Evolutionary conservation across 305 asterid species (phyloP).

Genomic region (Solanum hybrid): DNA sequence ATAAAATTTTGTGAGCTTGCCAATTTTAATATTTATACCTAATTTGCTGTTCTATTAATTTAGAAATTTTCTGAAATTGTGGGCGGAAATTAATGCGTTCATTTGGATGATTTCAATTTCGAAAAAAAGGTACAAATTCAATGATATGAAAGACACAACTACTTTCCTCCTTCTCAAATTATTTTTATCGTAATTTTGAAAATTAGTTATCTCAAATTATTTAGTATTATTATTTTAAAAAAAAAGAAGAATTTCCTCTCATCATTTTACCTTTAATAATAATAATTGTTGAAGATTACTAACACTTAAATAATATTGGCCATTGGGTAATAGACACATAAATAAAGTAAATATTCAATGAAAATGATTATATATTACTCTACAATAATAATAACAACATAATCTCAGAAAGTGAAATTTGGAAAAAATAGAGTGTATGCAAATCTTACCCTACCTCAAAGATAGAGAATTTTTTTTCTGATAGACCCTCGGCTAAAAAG

Average conservation of each 20-base stretch:
- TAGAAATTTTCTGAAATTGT: neutral
- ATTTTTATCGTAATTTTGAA: neutral
- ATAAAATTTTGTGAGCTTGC: neutral
- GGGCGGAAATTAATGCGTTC: constrained; percentile 7
- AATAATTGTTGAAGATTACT: neutral
- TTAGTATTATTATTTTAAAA: neutral
- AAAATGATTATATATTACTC: neutral
- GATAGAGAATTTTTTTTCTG: neutral
- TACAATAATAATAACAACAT: neutral
- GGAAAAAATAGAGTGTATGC: neutral
- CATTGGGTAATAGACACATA: neutral
- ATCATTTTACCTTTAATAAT: neutral
- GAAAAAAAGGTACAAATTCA: neutral
- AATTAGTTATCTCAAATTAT: neutral
- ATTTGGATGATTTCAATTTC: neutral
- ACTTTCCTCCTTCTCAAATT: neutral
- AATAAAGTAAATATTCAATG: neutral
- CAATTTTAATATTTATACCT: neutral
- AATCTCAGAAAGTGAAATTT: neutral
- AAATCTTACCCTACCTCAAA: neutral
- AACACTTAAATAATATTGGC: neutral
- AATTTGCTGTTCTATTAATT: neutral
- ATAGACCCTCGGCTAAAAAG: neutral
- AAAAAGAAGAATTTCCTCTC: neutral
- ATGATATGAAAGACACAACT: neutral